Evolutionary conservation across 2,329 filamentous ascomycete genomes (phyloP).

Genomic region (Fusarium pseudonygamai): DNA sequence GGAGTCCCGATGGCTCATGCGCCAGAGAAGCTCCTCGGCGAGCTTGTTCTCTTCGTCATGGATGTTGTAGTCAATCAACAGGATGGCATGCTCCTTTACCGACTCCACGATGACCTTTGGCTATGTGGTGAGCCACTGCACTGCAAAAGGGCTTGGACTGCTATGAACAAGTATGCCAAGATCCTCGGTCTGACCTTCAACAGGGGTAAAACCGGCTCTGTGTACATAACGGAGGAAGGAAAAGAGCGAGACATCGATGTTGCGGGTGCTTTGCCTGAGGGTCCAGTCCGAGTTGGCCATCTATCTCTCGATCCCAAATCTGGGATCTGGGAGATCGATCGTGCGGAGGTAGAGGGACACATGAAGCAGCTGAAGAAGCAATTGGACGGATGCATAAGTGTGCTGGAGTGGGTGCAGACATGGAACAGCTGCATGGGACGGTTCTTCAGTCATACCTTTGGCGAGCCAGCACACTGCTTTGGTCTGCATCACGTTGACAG

Average conservation of each 20-base stretch:
- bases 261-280: background rate
- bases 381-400: background rate
- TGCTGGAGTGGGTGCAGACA: background rate
- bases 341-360: background rate
- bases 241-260: background rate
- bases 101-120: background rate
- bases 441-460: background rate
- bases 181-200: background rate
- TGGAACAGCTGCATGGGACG: conserved; percentile 2
- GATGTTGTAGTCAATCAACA: background rate
- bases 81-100: background rate
- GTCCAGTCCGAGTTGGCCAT: background rate
- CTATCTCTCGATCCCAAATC: background rate
- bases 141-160: background rate
- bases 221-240: rapidly evolving
- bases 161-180: background rate
- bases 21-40: background rate
- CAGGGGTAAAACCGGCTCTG: background rate
- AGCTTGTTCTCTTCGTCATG: conserved; percentile 3
- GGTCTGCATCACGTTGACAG: background rate
- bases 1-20: conserved; percentile 1
- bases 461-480: background rate
- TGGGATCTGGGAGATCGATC: background rate
- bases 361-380: background rate
- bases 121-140: background rate